phyloP scores from a whole-genome alignment of 768 basidiomycete species.

The Lentinula guzmanii region DNA sequence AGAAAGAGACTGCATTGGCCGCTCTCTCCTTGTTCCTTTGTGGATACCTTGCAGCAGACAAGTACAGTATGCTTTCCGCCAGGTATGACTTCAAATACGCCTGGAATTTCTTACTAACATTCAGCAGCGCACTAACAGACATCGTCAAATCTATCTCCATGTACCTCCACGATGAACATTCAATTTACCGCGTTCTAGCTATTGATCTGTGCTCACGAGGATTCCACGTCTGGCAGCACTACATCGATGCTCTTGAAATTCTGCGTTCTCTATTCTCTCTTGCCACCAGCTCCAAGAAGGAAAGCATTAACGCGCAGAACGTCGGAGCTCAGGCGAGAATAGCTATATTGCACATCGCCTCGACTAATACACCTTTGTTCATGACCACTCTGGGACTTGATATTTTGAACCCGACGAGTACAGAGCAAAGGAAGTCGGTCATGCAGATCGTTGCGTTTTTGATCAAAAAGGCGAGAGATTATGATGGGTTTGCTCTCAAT shows the following conservation, averaged over 20 bases:
- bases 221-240: slow-evolving; percentile 92
- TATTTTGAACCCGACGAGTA: slow-evolving; percentile 68
- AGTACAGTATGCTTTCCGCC: slow-evolving; percentile 68
- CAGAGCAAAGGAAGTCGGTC: slow-evolving; percentile 79
- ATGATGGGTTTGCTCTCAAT: not conserved
- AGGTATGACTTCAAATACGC: slow-evolving; percentile 36
- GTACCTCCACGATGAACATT: slow-evolving; percentile 71
- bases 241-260: slow-evolving; percentile 85
- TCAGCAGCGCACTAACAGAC: slow-evolving; percentile 65
- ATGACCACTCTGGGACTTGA: slow-evolving; percentile 93
- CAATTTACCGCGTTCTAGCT: slow-evolving; percentile 62
- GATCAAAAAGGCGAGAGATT: slow-evolving; percentile 67
- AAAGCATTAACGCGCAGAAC: slow-evolving; percentile 61
- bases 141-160: slow-evolving; percentile 77
- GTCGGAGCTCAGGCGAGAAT: slow-evolving; percentile 72
- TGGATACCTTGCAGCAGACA: slow-evolving; percentile 77
- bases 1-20: slow-evolving; percentile 51
- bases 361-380: slow-evolving; percentile 79
- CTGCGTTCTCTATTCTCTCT: slow-evolving; percentile 78
- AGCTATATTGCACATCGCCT: slow-evolving; percentile 82
- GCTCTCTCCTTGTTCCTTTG: slow-evolving; percentile 76
- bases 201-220: slow-evolving; percentile 90
- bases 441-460: slow-evolving; percentile 93
- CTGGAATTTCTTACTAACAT: not conserved
- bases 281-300: slow-evolving; percentile 68